These are phyloP conservation scores for Phytophthora pistaciae DNA, from an alignment of 352 stramenopile species.

Conservation along the genomic window DNA sequence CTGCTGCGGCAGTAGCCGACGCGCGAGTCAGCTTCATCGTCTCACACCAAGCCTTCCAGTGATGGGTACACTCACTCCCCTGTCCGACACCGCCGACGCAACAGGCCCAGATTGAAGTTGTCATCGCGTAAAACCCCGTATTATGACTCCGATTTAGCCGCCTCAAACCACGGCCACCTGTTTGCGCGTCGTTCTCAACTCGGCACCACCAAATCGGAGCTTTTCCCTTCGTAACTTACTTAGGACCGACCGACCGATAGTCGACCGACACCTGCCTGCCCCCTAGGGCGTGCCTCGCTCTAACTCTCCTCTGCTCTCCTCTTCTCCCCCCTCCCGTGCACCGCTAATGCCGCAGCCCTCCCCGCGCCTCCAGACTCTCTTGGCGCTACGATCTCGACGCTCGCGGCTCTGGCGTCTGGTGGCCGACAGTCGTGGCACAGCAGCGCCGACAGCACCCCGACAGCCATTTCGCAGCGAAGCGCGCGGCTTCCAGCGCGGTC, in stretches of 20 bases:
- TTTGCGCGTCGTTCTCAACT: slow-evolving; percentile 21
- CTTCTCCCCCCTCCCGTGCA: neutral
- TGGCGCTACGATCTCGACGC: slow-evolving; percentile 29
- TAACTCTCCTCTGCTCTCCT: neutral
- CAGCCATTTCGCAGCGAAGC: slow-evolving; percentile 10
- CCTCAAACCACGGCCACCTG: neutral
- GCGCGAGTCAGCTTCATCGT: no score
- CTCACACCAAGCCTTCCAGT: neutral
- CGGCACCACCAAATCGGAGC: slow-evolving; percentile 17
- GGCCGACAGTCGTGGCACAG: neutral
- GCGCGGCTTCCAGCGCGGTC: slow-evolving; percentile 8
- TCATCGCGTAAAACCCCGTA: neutral
- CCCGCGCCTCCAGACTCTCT: slow-evolving; percentile 21
- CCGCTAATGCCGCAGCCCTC: slow-evolving; percentile 29
- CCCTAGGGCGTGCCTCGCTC: neutral
- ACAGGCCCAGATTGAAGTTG: slow-evolving; percentile 18
- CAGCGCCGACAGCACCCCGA: neutral
- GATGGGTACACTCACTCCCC: neutral
- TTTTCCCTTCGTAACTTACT: neutral
- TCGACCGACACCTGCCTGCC: neutral
- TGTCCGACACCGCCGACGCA: slow-evolving; percentile 9
- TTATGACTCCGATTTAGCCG: neutral
- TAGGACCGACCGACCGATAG: neutral
- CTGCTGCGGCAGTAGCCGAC: no score
- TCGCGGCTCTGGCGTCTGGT: slow-evolving; percentile 13